A percentile compares a stretch with the other conserved stretches of the same genome.
These are phyloP conservation scores for Pelargonium cotyledonis DNA, from an alignment of 441 rosid species.

Conservation along the genomic window DNA sequence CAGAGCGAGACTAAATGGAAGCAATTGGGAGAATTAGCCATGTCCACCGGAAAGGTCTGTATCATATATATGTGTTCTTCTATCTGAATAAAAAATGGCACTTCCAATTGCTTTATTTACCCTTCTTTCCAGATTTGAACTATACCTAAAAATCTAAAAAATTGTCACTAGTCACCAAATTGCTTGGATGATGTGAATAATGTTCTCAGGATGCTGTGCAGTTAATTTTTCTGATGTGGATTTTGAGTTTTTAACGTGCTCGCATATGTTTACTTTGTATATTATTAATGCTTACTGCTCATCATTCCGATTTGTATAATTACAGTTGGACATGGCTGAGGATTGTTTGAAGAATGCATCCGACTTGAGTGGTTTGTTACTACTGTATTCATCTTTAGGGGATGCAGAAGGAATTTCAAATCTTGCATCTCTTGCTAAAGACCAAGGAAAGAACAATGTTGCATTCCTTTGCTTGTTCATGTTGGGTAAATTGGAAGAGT, in stretches of 20 bases:
- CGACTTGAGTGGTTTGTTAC: constrained; percentile 87
- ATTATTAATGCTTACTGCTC: too few relatives aligned
- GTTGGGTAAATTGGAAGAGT: constrained; percentile 90
- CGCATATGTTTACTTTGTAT: neutral
- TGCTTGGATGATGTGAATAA: neutral
- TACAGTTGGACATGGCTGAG: constrained; percentile 94
- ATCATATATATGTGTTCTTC: neutral
- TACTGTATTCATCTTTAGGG: constrained; percentile 89
- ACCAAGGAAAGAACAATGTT: constrained; percentile 91
- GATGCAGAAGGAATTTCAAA: constrained; percentile 82
- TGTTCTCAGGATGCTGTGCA: neutral
- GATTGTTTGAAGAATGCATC: constrained; percentile 82
- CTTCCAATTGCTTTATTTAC: too few relatives aligned
- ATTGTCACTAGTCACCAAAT: neutral
- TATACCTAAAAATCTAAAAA: too few relatives aligned
- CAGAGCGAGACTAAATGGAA: constrained; percentile 94
- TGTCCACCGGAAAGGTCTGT: constrained; percentile 88
- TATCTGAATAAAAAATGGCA: too few relatives aligned
- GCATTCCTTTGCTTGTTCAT: constrained; percentile 85
- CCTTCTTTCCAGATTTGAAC: too few relatives aligned
- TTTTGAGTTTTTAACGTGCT: neutral
- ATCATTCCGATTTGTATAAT: neutral
- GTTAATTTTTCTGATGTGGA: neutral
- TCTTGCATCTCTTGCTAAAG: constrained; percentile 76
- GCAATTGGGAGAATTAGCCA: constrained; percentile 91